Evolutionary conservation across 768 basidiomycete species (phyloP).

Genomic region (Fomitopsis serialis): DNA sequence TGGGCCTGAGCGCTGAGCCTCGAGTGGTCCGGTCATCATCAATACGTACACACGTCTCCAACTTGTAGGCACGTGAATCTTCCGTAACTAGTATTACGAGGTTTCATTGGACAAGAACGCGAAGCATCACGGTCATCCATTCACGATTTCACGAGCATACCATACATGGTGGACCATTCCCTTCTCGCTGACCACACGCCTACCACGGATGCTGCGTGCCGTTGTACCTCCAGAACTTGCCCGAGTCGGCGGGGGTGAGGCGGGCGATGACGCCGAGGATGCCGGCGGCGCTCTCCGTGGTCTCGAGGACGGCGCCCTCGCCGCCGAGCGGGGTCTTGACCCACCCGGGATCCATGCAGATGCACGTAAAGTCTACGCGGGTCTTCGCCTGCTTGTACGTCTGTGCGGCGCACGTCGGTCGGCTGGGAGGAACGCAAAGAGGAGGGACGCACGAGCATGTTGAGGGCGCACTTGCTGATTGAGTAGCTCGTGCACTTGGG

Average conservation of each 20-base stretch:
- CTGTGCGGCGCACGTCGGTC: neutral
- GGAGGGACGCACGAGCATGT: conserved; percentile 30
- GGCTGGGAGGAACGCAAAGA: neutral
- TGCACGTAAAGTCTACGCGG: conserved; percentile 8
- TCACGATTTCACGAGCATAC: no score
- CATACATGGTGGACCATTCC: no score
- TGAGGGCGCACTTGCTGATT: conserved; percentile 32
- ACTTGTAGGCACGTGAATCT: no score
- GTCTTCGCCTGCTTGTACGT: conserved; percentile 13
- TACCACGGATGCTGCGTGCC: conserved; percentile 18
- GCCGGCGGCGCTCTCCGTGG: conserved; percentile 24
- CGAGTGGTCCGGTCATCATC: no score
- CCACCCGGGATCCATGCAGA: conserved; percentile 11
- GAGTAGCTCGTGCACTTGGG: conserved; percentile 24
- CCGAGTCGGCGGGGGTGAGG: conserved; percentile 24
- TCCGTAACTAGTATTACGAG: no score
- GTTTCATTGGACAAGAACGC: no score
- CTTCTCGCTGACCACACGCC: neutral
- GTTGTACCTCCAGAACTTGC: conserved; percentile 28
- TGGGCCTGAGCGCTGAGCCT: no score
- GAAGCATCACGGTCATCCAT: no score
- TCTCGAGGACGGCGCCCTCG: conserved; percentile 22
- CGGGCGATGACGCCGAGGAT: conserved; percentile 23
- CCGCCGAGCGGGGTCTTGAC: conserved; percentile 31
- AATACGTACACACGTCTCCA: no score